These are phyloP conservation scores for Solanum clarkiae DNA, from an alignment of 257 asterid genomes.

Conservation along the genomic window DNA sequence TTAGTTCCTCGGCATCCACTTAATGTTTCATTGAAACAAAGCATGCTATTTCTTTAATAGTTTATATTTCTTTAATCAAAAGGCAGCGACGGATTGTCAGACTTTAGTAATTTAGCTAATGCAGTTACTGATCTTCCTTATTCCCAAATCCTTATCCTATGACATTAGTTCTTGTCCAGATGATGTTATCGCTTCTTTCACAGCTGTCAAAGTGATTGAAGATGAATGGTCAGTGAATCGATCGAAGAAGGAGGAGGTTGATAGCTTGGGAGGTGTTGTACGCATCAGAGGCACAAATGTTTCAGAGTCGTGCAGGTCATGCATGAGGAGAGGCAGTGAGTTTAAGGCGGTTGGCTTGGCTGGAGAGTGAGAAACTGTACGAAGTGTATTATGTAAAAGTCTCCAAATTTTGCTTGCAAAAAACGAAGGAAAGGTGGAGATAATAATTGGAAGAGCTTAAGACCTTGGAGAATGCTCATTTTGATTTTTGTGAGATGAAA, in stretches of 20 bases:
- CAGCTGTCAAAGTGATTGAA: slow-evolving; percentile 29
- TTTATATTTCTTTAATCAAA: background rate
- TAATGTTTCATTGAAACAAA: background rate
- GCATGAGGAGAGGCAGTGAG: slow-evolving; percentile 64
- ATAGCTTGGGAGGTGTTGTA: slow-evolving; percentile 65
- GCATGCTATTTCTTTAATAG: background rate
- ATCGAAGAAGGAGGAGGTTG: slow-evolving; percentile 43
- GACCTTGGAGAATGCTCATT: slow-evolving; percentile 49
- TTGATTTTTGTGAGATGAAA: slow-evolving; percentile 70
- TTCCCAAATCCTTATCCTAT: slow-evolving; percentile 38
- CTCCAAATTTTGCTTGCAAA: slow-evolving; percentile 40
- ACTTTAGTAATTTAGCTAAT: background rate
- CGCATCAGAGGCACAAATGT: slow-evolving; percentile 75
- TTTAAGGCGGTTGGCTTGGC: slow-evolving; percentile 40
- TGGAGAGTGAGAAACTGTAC: slow-evolving; percentile 52
- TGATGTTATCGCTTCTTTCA: slow-evolving; percentile 15
- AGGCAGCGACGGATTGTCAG: slow-evolving; percentile 44
- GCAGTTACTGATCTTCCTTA: slow-evolving; percentile 21
- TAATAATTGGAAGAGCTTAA: slow-evolving; percentile 38
- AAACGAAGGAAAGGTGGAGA: slow-evolving; percentile 48
- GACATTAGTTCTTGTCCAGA: slow-evolving; percentile 19
- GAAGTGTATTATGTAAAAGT: slow-evolving; percentile 57
- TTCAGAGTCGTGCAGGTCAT: slow-evolving; percentile 70
- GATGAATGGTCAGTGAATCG: slow-evolving; percentile 90
- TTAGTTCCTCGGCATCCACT: background rate